Evolutionary conservation across 164 flowering plant species (phyloP).

Genomic region (Buxus sempervirens): DNA sequence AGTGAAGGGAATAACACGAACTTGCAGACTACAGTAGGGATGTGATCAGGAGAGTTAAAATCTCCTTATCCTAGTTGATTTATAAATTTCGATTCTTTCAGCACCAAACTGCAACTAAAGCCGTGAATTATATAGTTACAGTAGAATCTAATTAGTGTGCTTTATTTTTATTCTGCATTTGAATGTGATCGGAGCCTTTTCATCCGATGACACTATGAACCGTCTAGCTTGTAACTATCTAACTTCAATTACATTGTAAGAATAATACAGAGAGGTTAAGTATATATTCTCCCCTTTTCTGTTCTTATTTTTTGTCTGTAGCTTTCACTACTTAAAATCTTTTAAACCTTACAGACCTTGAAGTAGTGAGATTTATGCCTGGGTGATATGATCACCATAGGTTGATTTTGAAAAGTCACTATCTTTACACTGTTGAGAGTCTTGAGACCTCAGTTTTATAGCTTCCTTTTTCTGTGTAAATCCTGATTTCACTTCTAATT

Average conservation of each 20-base stretch:
- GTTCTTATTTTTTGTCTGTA: neutral
- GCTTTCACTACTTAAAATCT: too few relatives aligned
- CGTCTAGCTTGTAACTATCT: neutral
- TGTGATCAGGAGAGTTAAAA: neutral
- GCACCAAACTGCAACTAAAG: neutral
- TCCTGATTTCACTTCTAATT: too few relatives aligned
- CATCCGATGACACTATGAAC: neutral
- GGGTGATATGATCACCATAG: too few relatives aligned
- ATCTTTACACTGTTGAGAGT: too few relatives aligned
- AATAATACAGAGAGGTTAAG: neutral
- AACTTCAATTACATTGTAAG: neutral
- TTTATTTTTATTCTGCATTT: neutral
- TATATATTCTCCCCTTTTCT: too few relatives aligned
- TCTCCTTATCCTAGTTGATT: neutral
- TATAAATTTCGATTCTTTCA: neutral
- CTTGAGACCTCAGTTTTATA: too few relatives aligned
- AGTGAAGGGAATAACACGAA: neutral
- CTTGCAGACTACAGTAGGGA: neutral
- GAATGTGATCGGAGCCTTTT: slow-evolving; percentile 6
- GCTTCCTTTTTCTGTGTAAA: too few relatives aligned
- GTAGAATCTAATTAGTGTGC: neutral
- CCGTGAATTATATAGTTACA: neutral
- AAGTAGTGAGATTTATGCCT: too few relatives aligned
- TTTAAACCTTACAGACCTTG: too few relatives aligned
- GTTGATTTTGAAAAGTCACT: too few relatives aligned